Evolutionary conservation across 139 green algal genomes (phyloP), one percentile per base, ranked within the genome.

Genomic region (Micromonas commoda): DNA sequence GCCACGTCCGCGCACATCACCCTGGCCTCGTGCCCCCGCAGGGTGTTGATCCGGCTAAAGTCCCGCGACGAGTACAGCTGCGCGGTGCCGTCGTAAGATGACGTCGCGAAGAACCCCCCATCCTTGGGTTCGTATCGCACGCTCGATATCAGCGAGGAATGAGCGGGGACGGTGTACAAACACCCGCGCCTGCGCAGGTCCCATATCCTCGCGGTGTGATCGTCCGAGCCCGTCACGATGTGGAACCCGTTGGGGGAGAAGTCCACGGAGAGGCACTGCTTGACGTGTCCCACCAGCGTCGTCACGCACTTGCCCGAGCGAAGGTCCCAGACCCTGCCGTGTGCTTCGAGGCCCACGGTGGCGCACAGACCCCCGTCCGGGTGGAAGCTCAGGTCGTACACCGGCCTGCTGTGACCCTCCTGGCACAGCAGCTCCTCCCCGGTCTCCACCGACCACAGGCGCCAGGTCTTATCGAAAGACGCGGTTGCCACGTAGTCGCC

Each of bases 371-470:
- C 87, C 29, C 93, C 93, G 39, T 98, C 93, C 0, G 73, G 79
- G 51, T 98, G 93, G 82, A 98, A 98, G 0, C 88, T 89, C 38
- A 99, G 81, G 0, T 85, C 73, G 79, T 99, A 99, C 53, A 98
- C 94, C 13, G 85, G 65, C 24, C 94, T 77, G 70, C 82, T 91
- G 90, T 99, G 95, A 5, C 95, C 95, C 83, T 99, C 95, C 86
- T 99, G 95, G 85, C 98, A 92, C 71, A 97, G 80, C 64, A 99
- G 76, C 76, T 91, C 90, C 3, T 68, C 29, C 1, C 90, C 91
- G 1, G 87, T 95, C 66, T 93, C 87, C 5, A 92, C 64, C 79
- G 98, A 92, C 95, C 95, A 99, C 73, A 99, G 71, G 20, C 95
- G 88, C 95, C 95, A 99, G 0, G 94, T 99, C 51, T 78, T 78